Conservation (phyloP, 257 asterid species). For the Voacanga thouarsii region DNA sequence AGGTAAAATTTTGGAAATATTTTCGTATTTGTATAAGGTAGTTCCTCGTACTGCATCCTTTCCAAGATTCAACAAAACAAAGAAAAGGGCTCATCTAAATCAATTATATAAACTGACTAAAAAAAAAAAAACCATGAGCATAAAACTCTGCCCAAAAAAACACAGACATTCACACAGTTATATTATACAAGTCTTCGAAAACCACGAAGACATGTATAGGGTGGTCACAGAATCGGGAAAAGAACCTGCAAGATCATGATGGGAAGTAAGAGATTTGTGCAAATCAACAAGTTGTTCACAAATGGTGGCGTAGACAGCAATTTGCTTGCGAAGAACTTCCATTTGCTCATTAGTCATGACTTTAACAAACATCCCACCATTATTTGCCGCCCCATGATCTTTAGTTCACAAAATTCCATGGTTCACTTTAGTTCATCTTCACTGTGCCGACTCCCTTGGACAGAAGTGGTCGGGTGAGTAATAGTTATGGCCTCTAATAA, state of each 20-base stretch:
- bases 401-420: too few species aligned
- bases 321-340: conserved; percentile 94
- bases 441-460: conserved; percentile 15
- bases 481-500: conserved; percentile 12
- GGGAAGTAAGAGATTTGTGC: conserved; percentile 92
- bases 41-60: not conserved
- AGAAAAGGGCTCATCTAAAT: conserved; percentile 7
- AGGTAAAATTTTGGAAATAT: not conserved
- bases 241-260: conserved; percentile 76
- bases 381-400: conserved; percentile 21
- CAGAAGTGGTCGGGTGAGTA: not conserved
- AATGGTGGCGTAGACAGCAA: conserved; percentile 87
- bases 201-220: not conserved
- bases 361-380: conserved; percentile 72
- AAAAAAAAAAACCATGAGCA: not conserved
- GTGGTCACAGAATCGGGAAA: not conserved
- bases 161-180: conserved; percentile 5
- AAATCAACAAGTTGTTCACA: conserved; percentile 90
- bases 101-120: not conserved
- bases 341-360: conserved; percentile 99
- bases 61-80: conserved; percentile 15
- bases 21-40: not conserved
- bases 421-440: too few species aligned
- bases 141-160: not conserved
- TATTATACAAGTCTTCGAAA: not conserved